Evolutionary conservation across 208 protist species (phyloP).

Genomic region (Leishmania braziliensis): DNA sequence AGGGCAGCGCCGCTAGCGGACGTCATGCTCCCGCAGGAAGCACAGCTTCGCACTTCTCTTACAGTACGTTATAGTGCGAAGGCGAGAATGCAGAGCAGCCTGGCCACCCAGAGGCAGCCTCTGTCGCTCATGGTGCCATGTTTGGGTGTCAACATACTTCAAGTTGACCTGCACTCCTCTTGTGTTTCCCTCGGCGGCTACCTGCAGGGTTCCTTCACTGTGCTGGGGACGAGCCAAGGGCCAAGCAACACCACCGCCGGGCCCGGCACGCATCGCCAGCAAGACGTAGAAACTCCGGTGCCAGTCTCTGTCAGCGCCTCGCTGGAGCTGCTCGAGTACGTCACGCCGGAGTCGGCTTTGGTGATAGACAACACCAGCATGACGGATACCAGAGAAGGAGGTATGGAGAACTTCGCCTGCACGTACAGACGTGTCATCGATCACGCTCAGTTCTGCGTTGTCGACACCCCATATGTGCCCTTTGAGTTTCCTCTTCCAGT

Average conservation of each 20-base stretch:
- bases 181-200: slow-evolving; percentile 42
- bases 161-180: slow-evolving; percentile 37
- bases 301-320: slow-evolving; percentile 23
- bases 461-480: slow-evolving; percentile 29
- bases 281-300: slow-evolving; percentile 15
- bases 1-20: slow-evolving; percentile 37
- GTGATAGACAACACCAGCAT: slow-evolving; percentile 12
- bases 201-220: slow-evolving; percentile 39
- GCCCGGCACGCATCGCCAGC: background rate
- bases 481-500: slow-evolving; percentile 33
- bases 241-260: background rate
- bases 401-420: slow-evolving; percentile 33
- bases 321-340: slow-evolving; percentile 32
- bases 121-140: slow-evolving; percentile 37
- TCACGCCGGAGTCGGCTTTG: slow-evolving; percentile 30
- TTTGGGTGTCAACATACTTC: slow-evolving; percentile 23
- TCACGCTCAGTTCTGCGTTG: slow-evolving; percentile 16
- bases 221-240: slow-evolving; percentile 9
- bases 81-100: slow-evolving; percentile 8
- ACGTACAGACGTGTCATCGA: slow-evolving; percentile 28
- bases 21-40: slow-evolving; percentile 25
- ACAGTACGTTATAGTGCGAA: slow-evolving; percentile 22
- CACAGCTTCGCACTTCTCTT: slow-evolving; percentile 31
- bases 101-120: slow-evolving; percentile 32
- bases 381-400: slow-evolving; percentile 16